These are phyloP conservation scores for Cubamyces sp. DNA, from an alignment of 768 basidiomycete genomes.

Conservation along the genomic window DNA sequence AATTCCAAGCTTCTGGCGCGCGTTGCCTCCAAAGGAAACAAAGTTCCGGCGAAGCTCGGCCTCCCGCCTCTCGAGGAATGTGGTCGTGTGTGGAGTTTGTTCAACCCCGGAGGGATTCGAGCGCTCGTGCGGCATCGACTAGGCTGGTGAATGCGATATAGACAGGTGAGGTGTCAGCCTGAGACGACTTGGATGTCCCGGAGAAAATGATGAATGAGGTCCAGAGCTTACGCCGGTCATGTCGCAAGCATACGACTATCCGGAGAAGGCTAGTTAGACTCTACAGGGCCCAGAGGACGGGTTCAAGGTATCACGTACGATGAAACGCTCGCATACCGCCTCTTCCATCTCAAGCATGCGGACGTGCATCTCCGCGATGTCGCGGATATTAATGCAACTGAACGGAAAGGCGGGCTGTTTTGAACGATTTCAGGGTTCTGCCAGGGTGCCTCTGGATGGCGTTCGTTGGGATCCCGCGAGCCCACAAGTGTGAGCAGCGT, in stretches of 20 bases:
- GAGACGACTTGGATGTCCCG: too few relatives aligned
- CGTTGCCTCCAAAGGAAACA: slow-evolving; percentile 36
- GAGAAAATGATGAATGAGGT: neutral
- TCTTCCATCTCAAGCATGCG: slow-evolving; percentile 34
- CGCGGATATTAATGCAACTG: slow-evolving; percentile 40
- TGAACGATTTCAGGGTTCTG: too few relatives aligned
- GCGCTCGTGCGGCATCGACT: neutral
- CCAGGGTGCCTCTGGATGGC: too few relatives aligned
- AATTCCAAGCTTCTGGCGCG: slow-evolving; percentile 44
- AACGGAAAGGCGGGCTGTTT: neutral
- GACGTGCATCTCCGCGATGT: slow-evolving; percentile 38
- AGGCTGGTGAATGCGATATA: too few relatives aligned
- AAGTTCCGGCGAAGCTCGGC: slow-evolving; percentile 6
- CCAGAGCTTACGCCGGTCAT: slow-evolving; percentile 21
- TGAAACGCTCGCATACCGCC: slow-evolving; percentile 45
- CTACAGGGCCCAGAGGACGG: too few relatives aligned
- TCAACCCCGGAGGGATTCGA: slow-evolving; percentile 14
- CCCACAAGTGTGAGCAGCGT: too few relatives aligned
- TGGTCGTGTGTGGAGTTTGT: slow-evolving; percentile 22
- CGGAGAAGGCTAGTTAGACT: neutral
- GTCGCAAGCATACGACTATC: slow-evolving; percentile 20
- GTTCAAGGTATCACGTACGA: slow-evolving; percentile 27
- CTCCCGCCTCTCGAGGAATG: slow-evolving; percentile 27
- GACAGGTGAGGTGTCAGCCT: neutral
- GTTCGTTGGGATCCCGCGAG: too few relatives aligned